Evolutionary conservation across 1,139 yeast species (phyloP), one percentile per base, ranked within the genome.

Genomic region (Kazachstania sp.): DNA sequence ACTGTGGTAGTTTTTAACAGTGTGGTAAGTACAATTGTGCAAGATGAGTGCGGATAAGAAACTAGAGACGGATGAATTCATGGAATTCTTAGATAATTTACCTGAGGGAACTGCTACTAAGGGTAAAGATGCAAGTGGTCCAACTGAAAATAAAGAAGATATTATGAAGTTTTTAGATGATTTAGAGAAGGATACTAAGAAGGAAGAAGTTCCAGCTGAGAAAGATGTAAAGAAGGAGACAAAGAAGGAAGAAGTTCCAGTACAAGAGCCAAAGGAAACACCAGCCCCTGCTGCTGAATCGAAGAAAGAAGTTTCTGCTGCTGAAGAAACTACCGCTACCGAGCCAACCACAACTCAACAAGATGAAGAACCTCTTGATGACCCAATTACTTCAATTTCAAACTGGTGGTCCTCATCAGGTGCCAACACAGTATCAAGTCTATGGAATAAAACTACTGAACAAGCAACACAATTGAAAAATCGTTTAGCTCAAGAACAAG

Each of bases 111-210:
- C 37, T 8, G 44, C 39, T 6, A 13, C 13, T 23, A 20, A 18
- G 7, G 39, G 28, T 6, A 18, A 12, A 11, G 39, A 20, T 8
- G 29, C 39, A 13, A 26, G 19, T 20, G 30, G 15, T 9, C 19
- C 41, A 29, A 16, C 23, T 4, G 42, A 28, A 4, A 64, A 61
- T 23, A 77, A 74, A 43, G 74, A 77, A 51, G 97, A 90, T 55
- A 81, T 92, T 41, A 71, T 90, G 60, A 95, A 86, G 35, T 90
- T 92, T 59, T 71, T 92, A 52, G 96, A 90, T 62, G 95, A 90
- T 61, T 71, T 92, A 54, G 86, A 79, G 30, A 67, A 69, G 47
- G 68, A 65, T 43, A 69, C 65, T 20, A 39, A 46, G 41, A 49
- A 45, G 19, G 43, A 44, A 16, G 48, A 46, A 11, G n/a, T 4